Evolutionary conservation across 345 rosid species (phyloP).

Genomic region (Dovyalis caffra): DNA sequence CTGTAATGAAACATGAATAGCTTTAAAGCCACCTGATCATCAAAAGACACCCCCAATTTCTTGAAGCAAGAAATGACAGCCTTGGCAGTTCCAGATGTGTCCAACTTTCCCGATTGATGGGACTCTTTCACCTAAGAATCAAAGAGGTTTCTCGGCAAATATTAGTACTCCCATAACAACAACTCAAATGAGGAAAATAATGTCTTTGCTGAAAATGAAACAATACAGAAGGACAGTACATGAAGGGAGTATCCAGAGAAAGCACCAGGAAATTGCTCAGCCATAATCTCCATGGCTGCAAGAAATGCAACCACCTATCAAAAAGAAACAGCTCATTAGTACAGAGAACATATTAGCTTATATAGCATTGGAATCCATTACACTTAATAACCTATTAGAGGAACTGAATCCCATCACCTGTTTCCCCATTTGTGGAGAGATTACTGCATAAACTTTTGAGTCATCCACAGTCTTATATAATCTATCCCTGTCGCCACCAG

Average conservation of each 20-base stretch:
- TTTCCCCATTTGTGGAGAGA: slow-evolving; percentile 99
- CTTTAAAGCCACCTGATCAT: slow-evolving; percentile 52
- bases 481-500: slow-evolving; percentile 78
- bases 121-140: slow-evolving; percentile 84
- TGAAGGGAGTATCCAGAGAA: slow-evolving; percentile 85
- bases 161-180: neutral
- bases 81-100: slow-evolving; percentile 94
- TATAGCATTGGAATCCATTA: neutral
- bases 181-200: neutral
- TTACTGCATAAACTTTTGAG: slow-evolving; percentile 74
- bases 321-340: slow-evolving; percentile 19
- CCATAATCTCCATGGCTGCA: slow-evolving; percentile 97
- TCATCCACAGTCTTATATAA: slow-evolving; percentile 68
- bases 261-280: slow-evolving; percentile 95
- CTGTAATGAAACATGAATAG: neutral
- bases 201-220: neutral
- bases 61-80: slow-evolving; percentile 93
- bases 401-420: slow-evolving; percentile 46
- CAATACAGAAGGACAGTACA: slow-evolving; percentile 36
- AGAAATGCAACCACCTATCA: slow-evolving; percentile 91
- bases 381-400: neutral
- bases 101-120: slow-evolving; percentile 88
- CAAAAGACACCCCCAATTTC: slow-evolving; percentile 80
- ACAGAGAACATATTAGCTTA: slow-evolving; percentile 15
- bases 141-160: neutral